Base-by-base conservation (phyloP, 2,329 filamentous ascomycete species). In the Calonectria multiphialidica region DNA sequence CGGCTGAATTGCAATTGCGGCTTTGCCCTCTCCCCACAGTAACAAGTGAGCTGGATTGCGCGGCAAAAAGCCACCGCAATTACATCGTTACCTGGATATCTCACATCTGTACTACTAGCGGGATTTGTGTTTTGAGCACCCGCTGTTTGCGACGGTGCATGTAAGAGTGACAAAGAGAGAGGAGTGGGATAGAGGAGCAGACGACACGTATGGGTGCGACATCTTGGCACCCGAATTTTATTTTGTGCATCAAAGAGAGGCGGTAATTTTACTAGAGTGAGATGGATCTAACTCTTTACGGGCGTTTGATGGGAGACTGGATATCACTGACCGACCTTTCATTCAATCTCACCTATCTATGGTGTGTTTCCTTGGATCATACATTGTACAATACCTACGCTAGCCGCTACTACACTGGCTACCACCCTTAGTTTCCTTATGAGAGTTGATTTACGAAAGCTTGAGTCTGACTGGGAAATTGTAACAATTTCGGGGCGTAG, bases 251-350 rank as follows among this genome's bases (percentile, higher is more conserved):
- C 18, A 35, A 35, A 35, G 68, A 57, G 61, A 44, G 59, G 57
- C 18, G 6, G 57, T 62, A 30, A 45, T 45, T 45, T 44, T 21
- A n/a, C 49, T 64, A 57, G 64, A 33, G 45, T 57, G 28, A 35
- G 23, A 67, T 49, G 40, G 49, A 35, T 23, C 30, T 45, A 16
- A 30, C 37, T 53, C 50, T 30, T 23, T 10, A 47, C 15, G 23
- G 69, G 69, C 64, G 69, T 71, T 50, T 30, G 23, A 44, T 23
- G 40, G 40, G 53, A 62, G 57, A 67, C 35, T 61, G 33, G 68
- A 50, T 53, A 66, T 40, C 21, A 71, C 45, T 50, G 33, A 42
- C 69, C 47, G 12, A 40, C 45, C 30, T 66, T 65, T 47, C 47
- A 67, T 63, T 57, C 55, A 55, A 63, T 21, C 33, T 67, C 57